Evolutionary conservation across 257 asterid genomes (phyloP), one percentile per base, ranked within the genome.

Genomic region (Solanum neorickii): DNA sequence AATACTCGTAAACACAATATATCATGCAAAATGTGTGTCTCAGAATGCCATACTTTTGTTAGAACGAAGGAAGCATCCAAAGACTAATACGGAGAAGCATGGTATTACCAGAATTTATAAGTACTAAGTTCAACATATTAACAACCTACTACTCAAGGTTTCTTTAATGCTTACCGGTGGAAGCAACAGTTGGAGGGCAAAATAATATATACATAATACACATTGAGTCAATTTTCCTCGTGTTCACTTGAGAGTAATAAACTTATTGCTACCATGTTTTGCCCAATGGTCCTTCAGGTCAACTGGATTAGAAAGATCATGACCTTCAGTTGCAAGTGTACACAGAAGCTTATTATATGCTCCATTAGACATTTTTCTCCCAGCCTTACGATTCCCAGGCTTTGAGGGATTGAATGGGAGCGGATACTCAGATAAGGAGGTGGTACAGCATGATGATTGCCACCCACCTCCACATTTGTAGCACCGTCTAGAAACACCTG

Each of bases 221-320:
- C 7, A 9, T 69, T 12, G 9, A 52, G 86, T 72, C 56, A 21
- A 75, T 16, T 60, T 5, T 84, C 12, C 65, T 74, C 37, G 47
- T 56, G 29, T 78, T 86, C 42, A 91, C 87, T 87, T 89, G 86
- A 88, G 88, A 80, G 87, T 89, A 49, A 84, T 69, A 56, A 83
- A 91, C 90, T 90, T 90, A 88, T 87, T 90, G 42, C 91, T 88
- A 15, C 91, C 92, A 56, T 73, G 90, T 86, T 85, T 88, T 52
- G 89, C 89, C 92, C 91, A 91, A 69, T 91, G 90, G 83, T 91
- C 31, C 90, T 89, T 90, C 87, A 90, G 84, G 72, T 90, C 93
- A 27, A 91, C 74, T 39, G 91, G 90, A 1, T 47, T 87, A 47
- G 90, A 91, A 84, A 91, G 92, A 87, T 90, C 93, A 68, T n/a